Percentiles rank a stretch among this genome's conserved stretches.
phyloP scores from a whole-genome alignment of 441 rosid species.

The Aquilaria agallochum region DNA sequence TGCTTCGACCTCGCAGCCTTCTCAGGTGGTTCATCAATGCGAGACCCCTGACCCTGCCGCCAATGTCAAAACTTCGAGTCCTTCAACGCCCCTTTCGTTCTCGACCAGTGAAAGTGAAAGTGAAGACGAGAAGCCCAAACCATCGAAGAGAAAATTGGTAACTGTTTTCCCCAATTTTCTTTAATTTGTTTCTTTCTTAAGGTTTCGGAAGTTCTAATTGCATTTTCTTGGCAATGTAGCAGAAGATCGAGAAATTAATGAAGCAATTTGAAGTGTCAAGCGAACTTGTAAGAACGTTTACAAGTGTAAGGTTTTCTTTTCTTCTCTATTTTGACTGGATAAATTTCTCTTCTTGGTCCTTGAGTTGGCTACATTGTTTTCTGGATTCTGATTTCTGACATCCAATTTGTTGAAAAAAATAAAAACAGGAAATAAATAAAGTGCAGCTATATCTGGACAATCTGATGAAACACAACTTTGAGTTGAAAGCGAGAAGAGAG shows the following conservation, averaged over 20 bases:
- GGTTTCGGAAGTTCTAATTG: neutral
- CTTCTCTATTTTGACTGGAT: neutral
- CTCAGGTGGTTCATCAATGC: neutral
- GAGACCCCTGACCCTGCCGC: neutral
- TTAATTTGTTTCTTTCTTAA: neutral
- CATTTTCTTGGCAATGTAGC: neutral
- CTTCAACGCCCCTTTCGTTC: conserved; percentile 38
- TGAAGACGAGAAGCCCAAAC: conserved; percentile 21
- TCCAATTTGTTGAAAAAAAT: too few relatives aligned
- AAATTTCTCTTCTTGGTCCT: too few relatives aligned
- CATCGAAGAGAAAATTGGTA: conserved; percentile 6
- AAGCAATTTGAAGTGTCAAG: neutral
- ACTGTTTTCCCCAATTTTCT: neutral
- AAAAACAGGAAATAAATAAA: too few relatives aligned
- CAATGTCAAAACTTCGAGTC: conserved; percentile 23
- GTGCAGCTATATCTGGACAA: too few relatives aligned
- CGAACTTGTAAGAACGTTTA: too few relatives aligned
- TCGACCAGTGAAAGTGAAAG: conserved; percentile 34
- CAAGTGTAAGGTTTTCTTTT: conserved; percentile 10
- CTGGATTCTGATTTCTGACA: too few relatives aligned
- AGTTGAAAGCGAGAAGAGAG: too few relatives aligned
- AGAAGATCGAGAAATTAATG: conserved; percentile 25
- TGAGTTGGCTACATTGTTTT: too few relatives aligned
- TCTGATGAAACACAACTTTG: too few relatives aligned
- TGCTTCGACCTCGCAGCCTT: neutral